phyloP scores from a whole-genome alignment of 2,329 filamentous ascomycete genomes.

The Trichoderma hamatum region DNA sequence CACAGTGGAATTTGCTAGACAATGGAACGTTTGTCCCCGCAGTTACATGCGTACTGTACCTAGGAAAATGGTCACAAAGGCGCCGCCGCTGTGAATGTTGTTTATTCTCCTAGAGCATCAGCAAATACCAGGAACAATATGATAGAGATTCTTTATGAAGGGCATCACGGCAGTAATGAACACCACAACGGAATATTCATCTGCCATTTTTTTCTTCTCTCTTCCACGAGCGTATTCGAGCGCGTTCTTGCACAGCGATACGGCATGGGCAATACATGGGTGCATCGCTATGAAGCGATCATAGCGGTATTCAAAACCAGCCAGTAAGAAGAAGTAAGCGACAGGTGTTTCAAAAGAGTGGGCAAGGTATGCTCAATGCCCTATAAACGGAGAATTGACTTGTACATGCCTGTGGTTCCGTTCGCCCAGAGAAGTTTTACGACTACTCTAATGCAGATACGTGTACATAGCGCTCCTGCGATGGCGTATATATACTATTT shows the following conservation, averaged over 20 bases:
- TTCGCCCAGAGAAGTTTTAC: neutral
- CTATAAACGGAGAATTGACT: neutral
- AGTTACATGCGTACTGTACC: too few species aligned
- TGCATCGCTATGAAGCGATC: neutral
- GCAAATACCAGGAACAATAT: neutral
- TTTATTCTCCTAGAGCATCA: neutral
- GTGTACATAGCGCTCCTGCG: too few species aligned
- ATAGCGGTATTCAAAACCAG: neutral
- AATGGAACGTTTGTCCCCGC: too few species aligned
- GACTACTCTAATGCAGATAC: neutral
- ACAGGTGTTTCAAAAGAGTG: neutral
- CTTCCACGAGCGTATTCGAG: neutral
- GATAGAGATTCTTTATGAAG: neutral
- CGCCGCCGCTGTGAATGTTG: neutral
- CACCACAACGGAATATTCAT: neutral
- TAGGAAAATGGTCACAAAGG: too few species aligned
- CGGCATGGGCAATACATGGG: neutral
- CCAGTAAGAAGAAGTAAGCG: neutral
- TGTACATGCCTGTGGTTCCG: neutral
- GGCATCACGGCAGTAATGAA: neutral
- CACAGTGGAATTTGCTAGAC: neutral
- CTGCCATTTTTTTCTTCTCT: neutral
- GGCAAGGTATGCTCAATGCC: neutral
- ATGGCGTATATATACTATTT: neutral
- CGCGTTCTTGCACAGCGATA: neutral